These are phyloP conservation scores for Groenewaldozyma salmanticensis DNA, from an alignment of 805 yeast species.

Conservation along the genomic window DNA sequence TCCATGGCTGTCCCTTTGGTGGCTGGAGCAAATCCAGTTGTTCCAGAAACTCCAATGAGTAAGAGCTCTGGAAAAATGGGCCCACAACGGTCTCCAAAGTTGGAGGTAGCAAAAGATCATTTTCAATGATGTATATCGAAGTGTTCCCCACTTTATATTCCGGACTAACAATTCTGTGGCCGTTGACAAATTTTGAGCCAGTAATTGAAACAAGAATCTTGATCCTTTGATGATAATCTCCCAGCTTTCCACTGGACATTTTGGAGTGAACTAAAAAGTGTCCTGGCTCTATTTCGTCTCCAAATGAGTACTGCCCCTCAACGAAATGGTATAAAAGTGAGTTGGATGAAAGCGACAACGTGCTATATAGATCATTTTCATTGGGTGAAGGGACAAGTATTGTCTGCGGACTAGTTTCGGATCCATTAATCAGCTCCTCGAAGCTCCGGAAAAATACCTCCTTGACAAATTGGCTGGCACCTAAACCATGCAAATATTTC, in stretches of 20 bases:
- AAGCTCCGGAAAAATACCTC: slow-evolving; percentile 58
- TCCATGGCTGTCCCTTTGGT: slow-evolving; percentile 50
- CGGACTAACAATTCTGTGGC: slow-evolving; percentile 37
- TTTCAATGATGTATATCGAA: slow-evolving; percentile 54
- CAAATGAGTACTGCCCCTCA: slow-evolving; percentile 33
- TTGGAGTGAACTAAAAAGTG: slow-evolving; percentile 14
- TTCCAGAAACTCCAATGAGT: slow-evolving; percentile 49
- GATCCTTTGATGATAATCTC: slow-evolving; percentile 55
- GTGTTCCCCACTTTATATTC: slow-evolving; percentile 51
- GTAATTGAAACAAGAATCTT: slow-evolving; percentile 33
- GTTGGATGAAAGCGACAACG: slow-evolving; percentile 16
- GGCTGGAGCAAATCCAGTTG: slow-evolving; percentile 39
- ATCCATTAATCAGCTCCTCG: slow-evolving; percentile 40
- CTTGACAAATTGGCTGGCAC: slow-evolving; percentile 54
- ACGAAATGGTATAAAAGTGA: slow-evolving; percentile 55
- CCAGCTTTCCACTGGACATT: slow-evolving; percentile 38
- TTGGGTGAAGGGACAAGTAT: slow-evolving; percentile 41
- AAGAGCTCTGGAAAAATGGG: slow-evolving; percentile 53
- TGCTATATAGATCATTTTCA: neutral
- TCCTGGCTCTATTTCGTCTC: neutral
- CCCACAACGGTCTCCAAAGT: slow-evolving; percentile 58
- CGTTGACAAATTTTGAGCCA: slow-evolving; percentile 39
- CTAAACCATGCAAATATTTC: slow-evolving; percentile 49
- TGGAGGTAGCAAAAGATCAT: slow-evolving; percentile 52
- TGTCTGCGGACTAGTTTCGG: slow-evolving; percentile 40